Percentiles rank a stretch among this genome's conserved stretches.
Evolutionary conservation across 2,329 filamentous ascomycete genomes (phyloP).

Genomic region (Pseudogymnoascus sp.): DNA sequence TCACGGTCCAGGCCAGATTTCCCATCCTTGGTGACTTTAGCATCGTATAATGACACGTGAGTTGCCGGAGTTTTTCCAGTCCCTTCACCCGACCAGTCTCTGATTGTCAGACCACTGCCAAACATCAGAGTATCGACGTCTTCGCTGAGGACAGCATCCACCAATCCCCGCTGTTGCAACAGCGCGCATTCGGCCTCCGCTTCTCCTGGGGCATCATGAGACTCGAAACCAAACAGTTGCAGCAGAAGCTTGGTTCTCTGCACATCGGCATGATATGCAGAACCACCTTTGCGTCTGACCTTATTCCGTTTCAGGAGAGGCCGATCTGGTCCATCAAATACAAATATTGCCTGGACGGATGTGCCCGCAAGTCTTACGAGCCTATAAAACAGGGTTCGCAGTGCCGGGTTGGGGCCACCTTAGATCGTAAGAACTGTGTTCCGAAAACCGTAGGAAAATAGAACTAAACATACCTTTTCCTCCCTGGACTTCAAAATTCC

Average conservation of each 20-base stretch:
- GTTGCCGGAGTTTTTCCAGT: slow-evolving; percentile 62
- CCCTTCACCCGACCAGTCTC: slow-evolving; percentile 74
- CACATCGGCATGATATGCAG: slow-evolving; percentile 57
- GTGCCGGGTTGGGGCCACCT: slow-evolving; percentile 81
- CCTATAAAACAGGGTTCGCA: slow-evolving; percentile 88
- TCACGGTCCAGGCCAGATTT: slow-evolving; percentile 61
- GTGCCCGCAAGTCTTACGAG: slow-evolving; percentile 67
- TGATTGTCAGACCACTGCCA: slow-evolving; percentile 69
- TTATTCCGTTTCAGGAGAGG: slow-evolving; percentile 86
- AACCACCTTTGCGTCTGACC: slow-evolving; percentile 55
- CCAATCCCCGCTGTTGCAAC: slow-evolving; percentile 70
- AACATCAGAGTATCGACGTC: slow-evolving; percentile 99
- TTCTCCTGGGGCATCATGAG: slow-evolving; percentile 84
- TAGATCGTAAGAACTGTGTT: slow-evolving; percentile 12
- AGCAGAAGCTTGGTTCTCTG: slow-evolving; percentile 66
- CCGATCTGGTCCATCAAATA: slow-evolving; percentile 82
- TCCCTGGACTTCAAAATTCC: slow-evolving; percentile 89
- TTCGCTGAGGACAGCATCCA: slow-evolving; percentile 90
- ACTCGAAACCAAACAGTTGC: slow-evolving; percentile 73
- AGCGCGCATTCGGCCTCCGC: slow-evolving; percentile 93
- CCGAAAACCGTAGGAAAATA: neutral
- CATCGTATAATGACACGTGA: slow-evolving; percentile 77
- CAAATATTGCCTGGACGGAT: slow-evolving; percentile 79
- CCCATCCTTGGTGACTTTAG: slow-evolving; percentile 44
- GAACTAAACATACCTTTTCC: slow-evolving; percentile 51